Percentiles rank a stretch among this genome's conserved stretches.
Evolutionary conservation across 768 basidiomycete genomes (phyloP).

Genomic region (Pisolithus orientalis): DNA sequence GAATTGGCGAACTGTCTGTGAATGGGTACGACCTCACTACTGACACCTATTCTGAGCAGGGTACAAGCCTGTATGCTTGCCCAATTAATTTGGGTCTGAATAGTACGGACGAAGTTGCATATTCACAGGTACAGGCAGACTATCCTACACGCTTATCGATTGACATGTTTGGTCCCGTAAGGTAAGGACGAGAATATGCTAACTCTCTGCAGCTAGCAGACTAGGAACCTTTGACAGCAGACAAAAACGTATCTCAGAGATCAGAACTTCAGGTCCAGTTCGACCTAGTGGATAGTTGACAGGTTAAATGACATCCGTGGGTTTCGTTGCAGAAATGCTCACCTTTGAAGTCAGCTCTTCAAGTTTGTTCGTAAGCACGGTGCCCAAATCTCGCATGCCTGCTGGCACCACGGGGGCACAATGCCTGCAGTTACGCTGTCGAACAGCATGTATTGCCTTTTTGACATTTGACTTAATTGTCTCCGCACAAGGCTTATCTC

Average conservation of each 20-base stretch:
- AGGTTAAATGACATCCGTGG: neutral
- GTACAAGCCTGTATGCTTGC: too few relatives aligned
- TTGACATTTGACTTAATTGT: neutral
- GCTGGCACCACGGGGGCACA: constrained; percentile 4
- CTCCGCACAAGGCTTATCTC: neutral
- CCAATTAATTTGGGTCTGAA: too few relatives aligned
- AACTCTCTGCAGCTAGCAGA: neutral
- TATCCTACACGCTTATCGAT: too few relatives aligned
- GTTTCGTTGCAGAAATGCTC: neutral
- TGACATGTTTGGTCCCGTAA: too few relatives aligned
- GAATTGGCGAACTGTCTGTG: too few relatives aligned
- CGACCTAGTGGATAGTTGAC: constrained; percentile 2
- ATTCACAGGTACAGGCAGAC: too few relatives aligned
- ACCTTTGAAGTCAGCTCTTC: constrained; percentile 8
- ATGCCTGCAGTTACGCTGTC: neutral
- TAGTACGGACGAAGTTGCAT: too few relatives aligned
- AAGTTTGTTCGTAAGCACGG: constrained; percentile 8
- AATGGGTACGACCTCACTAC: too few relatives aligned
- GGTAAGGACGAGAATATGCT: neutral
- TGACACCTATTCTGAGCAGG: too few relatives aligned
- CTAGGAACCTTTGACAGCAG: neutral
- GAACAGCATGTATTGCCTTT: neutral
- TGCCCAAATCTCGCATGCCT: constrained; percentile 10
- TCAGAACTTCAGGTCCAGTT: constrained; percentile 6
- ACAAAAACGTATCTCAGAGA: too few relatives aligned